Evolutionary conservation across 352 stramenopile species (phyloP), one percentile per base, ranked within the genome.

Genomic region (Globisporangium nunn): DNA sequence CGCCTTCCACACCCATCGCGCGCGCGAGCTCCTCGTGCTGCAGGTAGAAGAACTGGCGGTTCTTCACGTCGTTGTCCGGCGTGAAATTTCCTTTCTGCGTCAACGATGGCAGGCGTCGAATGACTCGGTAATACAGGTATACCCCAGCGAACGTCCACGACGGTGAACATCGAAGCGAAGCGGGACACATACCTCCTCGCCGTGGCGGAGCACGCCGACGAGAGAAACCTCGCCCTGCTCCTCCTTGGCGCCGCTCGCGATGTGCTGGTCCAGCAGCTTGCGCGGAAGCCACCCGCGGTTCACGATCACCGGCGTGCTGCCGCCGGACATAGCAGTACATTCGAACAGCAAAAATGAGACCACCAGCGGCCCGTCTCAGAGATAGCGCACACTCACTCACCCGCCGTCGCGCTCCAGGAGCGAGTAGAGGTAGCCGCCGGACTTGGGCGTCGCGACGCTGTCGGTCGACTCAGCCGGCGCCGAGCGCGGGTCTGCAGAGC

Each of bases 361-460:
- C 12, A 50, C 29, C 11, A 5, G 35, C 47, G 15, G 17, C 14
- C 15, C 12, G 7, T 23, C 17, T n/a, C n/a, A 14, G 23, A 23
- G 23, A 23, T 23, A 23, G 23, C 23, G 23, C 23, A 23, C 23
- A 10, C 35, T 40, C 37, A 17, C 37, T 17, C 55, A 90, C 81
- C 81, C 81, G 50, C 86, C 70, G 1, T 85, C 70, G 47, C 85
- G 81, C 43, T 86, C 63, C 41, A 95, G 62, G 3, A 95, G 61
- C 23, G 81, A 89, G 67, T 95, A 95, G 52, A 95, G 77, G 67
- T 93, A 95, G 39, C 85, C 85, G 6, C 85, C 85, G 28, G 85
- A 91, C 46, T 90, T 91, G 12, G 85, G 74, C n/a, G 67, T 85
- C 43, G 78, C 82, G 35, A 91, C 80, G 18, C 70, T 86, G 64